Conservation (phyloP, 169 alveolate species). For the Eimeria acervulina region DNA sequence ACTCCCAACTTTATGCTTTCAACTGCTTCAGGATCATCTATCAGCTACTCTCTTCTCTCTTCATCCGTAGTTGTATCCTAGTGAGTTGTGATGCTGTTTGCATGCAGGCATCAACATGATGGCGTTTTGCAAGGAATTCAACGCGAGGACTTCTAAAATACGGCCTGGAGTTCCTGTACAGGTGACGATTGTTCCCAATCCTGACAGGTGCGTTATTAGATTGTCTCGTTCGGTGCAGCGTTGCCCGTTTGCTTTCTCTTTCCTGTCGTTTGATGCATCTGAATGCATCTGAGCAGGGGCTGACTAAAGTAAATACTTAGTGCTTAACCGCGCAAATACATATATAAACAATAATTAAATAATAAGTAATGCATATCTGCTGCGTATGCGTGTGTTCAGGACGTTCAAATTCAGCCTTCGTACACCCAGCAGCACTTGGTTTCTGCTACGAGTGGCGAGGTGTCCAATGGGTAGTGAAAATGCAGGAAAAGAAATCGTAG, state of each 20-base stretch:
- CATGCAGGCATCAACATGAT: slow-evolving; percentile 93
- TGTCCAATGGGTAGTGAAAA: slow-evolving; percentile 92
- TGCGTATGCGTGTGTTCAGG: slow-evolving; percentile 67
- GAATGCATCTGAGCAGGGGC: too few relatives aligned
- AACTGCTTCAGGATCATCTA: background rate
- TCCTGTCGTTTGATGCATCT: background rate
- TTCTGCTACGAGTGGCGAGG: slow-evolving; percentile 93
- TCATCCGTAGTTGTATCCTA: background rate
- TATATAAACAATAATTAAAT: background rate
- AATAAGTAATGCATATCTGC: background rate
- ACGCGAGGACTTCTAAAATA: slow-evolving; percentile 91
- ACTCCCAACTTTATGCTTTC: background rate
- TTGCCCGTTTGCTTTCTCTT: background rate
- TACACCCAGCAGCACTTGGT: slow-evolving; percentile 95
- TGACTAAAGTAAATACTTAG: too few relatives aligned
- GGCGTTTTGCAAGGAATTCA: slow-evolving; percentile 94
- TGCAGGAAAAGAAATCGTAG: slow-evolving; percentile 92
- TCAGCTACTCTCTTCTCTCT: background rate
- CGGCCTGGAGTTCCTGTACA: slow-evolving; percentile 94
- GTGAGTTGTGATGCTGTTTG: background rate
- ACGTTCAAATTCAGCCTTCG: slow-evolving; percentile 91
- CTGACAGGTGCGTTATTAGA: slow-evolving; percentile 88
- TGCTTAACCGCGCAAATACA: background rate
- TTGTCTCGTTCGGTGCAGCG: slow-evolving; percentile 19
- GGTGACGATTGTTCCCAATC: slow-evolving; percentile 89